phyloP scores from a whole-genome alignment of 768 basidiomycete species.

The Chalciporus sphaerocephalus region DNA sequence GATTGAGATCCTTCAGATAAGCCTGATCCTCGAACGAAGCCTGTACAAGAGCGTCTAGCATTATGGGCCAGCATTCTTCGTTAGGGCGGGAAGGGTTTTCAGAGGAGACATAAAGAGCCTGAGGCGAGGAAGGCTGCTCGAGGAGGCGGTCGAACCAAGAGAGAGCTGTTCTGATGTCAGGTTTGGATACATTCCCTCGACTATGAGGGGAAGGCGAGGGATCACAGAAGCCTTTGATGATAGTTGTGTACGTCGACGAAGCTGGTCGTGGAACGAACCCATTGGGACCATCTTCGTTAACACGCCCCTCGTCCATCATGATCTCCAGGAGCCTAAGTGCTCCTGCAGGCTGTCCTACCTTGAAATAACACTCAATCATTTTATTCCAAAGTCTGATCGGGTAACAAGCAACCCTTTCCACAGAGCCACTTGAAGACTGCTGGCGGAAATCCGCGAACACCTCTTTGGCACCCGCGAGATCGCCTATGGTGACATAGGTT shows the following conservation, averaged over 20 bases:
- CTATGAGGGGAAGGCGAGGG: conserved; percentile 28
- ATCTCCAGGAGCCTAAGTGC: conserved; percentile 63
- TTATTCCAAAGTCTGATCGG: conserved; percentile 61
- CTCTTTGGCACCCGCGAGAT: conserved; percentile 48
- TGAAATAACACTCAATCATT: conserved; percentile 76
- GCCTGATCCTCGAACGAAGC: conserved; percentile 27
- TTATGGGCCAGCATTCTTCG: conserved; percentile 48
- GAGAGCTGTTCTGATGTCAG: conserved; percentile 59
- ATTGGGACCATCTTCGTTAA: conserved; percentile 23
- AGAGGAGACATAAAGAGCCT: conserved; percentile 40
- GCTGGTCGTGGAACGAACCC: conserved; percentile 51
- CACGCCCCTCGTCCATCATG: conserved; percentile 53
- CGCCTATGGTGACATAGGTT: conserved; percentile 50
- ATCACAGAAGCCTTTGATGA: conserved; percentile 64
- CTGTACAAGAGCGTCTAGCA: conserved; percentile 54
- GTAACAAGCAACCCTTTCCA: conserved; percentile 20
- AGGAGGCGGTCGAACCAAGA: conserved; percentile 70
- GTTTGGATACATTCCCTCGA: conserved; percentile 2
- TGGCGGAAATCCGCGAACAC: conserved; percentile 59
- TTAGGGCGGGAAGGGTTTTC: conserved; percentile 49
- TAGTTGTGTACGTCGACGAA: conserved; percentile 56
- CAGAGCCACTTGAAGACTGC: conserved; percentile 35
- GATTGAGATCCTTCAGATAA: conserved; percentile 52
- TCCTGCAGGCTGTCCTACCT: conserved; percentile 52
- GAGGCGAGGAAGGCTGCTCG: conserved; percentile 34